Evolutionary conservation across 2,329 filamentous ascomycete species (phyloP), one percentile per base, ranked within the genome.

Genomic region (Knoxdaviesia capensis): DNA sequence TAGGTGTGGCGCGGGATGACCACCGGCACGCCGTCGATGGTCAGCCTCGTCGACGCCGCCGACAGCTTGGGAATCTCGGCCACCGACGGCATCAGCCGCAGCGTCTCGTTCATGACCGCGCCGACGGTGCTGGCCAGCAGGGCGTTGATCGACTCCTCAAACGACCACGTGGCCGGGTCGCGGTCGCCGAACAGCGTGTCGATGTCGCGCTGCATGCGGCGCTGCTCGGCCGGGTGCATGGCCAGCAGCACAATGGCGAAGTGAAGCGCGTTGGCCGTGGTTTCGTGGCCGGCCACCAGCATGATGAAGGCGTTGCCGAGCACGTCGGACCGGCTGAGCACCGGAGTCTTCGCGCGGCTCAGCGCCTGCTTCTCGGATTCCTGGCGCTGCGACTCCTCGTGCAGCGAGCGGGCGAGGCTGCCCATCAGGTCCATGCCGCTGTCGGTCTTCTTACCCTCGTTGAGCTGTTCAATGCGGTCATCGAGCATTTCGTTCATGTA

Each of bases 231-330:
- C 5, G 73, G 73, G 50, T 77, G 68, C 50, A 74, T 69, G 9
- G 81, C 82, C 5, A 88, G 67, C 49, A 74, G 68, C 34, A 84
- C 54, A 4, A 86, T 58, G 2, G 74, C 66, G 53, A 82, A 86
- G 58, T 87, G 78, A 35, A 86, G 63, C 4, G 72, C 69, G 55
- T 82, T 84, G 39, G 81, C 81, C 2, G 80, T 80, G 1, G 82
- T 87, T 57, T 90, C 83, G 56, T 90, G 81, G 8, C 83, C 83
- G 0, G 83, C 82, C 1, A 87, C 64, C 46, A 72, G 65, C 57
- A 76, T 73, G 50, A 77, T 63, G 47, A 78, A 79, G 20, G 79
- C 74, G 52, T 86, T 86, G 41, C 80, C 79, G 31, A 81, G 60
- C 45, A 87, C 77, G 43, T 86, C 79, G 5, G 66, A 65, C 47